Base-by-base conservation (phyloP, 768 basidiomycete genomes). In the Trametes elegans region DNA sequence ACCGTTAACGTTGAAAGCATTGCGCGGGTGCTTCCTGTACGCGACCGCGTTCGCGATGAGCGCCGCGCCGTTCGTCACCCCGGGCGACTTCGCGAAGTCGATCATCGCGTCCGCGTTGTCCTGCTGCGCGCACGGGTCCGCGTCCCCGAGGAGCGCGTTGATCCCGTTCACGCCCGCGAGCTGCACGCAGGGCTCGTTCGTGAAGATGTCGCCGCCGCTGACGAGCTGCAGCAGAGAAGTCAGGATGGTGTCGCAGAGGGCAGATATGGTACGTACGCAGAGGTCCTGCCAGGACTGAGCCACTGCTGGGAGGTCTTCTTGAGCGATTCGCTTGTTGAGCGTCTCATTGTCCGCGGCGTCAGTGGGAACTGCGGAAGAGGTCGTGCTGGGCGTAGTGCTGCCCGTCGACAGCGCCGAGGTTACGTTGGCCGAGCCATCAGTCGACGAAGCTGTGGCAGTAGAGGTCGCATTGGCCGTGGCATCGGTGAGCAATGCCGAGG, bases 61-160 rank as follows among this genome's bases (percentile, higher is more conserved):
- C 5, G 68, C 72, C 6, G 69, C 66, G 45, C 53, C 57, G 68
- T 79, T 78, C 9, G 47, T 64, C 48, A 78, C 68, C 4, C 75
- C 74, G 8, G 67, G 13, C 16, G 73, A 74, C 58, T 79, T 79
- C 43, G 79, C 77, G 49, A 78, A 80, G 47, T 72, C 71, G 60
- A 80, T 74, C 78, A 81, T 81, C 14, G 64, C 66, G 64, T 80
- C 79, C 3, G 78, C 76, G 52, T 72, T 70, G 56, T 74, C 70
- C 63, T 79, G 79, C 55, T 80, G 79, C 9, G 70, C 78, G 62
- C 79, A 81, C 1, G 74, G 69, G 64, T 74, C 74, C 1, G 76
- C 74, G 23, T 71, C 69, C 27, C 74, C 76, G 34, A 76, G 71
- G 26, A 81, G 72, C 14, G 77, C 76, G 59, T 72, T 72, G 65